A percentile compares a stretch with the other conserved stretches of the same genome.
Conservation (phyloP, 1,139 yeast species). For the Suhomyces terraborum region DNA sequence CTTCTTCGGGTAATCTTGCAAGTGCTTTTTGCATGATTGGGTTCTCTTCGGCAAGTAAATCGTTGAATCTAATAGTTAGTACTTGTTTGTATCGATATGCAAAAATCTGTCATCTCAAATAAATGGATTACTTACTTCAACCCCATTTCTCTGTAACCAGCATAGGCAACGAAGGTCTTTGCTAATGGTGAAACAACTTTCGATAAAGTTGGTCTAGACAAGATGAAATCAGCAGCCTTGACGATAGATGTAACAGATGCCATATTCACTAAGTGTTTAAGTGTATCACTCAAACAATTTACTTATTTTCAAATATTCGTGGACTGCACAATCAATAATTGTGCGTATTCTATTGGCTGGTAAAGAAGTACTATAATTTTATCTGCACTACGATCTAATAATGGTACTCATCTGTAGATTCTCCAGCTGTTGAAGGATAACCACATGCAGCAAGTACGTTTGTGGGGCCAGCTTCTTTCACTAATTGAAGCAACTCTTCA, state of each 20-base stretch:
- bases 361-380: background rate
- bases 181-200: conserved; percentile 80
- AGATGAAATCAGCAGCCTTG: conserved; percentile 77
- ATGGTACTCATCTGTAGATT: conserved; percentile 37
- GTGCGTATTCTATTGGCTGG: conserved; percentile 18
- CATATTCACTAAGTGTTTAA: conserved; percentile 35
- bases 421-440: conserved; percentile 55
- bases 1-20: conserved; percentile 80
- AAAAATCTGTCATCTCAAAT: too few species aligned
- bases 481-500: conserved; percentile 47
- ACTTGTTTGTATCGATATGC: conserved; percentile 1
- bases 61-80: conserved; percentile 62
- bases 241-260: conserved; percentile 80
- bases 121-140: conserved; percentile 51
- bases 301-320: background rate
- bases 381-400: conserved; percentile 20
- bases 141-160: conserved; percentile 95
- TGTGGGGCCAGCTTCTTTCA: conserved; percentile 46
- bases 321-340: conserved; percentile 17
- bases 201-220: conserved; percentile 77
- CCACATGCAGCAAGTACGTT: conserved; percentile 61
- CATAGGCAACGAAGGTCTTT: conserved; percentile 64
- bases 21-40: conserved; percentile 86
- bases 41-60: conserved; percentile 83
- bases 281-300: background rate